Evolutionary conservation across 345 rosid species (phyloP), one percentile per base, ranked within the genome.

Genomic region (Microcos paniculata): DNA sequence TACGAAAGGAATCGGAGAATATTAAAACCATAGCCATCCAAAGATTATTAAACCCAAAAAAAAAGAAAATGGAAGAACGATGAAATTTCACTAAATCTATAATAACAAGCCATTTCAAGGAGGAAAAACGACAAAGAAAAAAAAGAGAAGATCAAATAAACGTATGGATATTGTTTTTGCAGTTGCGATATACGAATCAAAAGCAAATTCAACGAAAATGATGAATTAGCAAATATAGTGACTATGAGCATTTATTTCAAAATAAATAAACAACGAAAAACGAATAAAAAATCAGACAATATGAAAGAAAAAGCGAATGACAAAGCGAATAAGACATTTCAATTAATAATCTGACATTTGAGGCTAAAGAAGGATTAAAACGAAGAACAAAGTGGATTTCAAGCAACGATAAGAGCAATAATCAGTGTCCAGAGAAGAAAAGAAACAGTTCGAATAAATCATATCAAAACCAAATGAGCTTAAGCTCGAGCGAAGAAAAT

Each of bases 401-500:
- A 48, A 69, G 26, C 58, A 11, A 30, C 72, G 49, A 31, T 51
- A 28, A 30, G 58, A 52, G 28, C 10, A 59, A 43, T 19, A 40
- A 23, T 61, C 74, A 1, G 4, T 2, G 24, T 42, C 18, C n/a
- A 38, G 58, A 42, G 33, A 9, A 67, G 63, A 45, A 49, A 21
- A 33, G 19, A 49, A 31, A 30, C 24, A 55, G 21, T 30, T 40
- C 18, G n/a, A 77, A 75, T 21, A 53, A 38, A 67, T 24, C 38
- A 75, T 16, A 51, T 30, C 2, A 14, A 79, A 49, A 24, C 9
- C 59, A 12, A 62, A 21, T 23, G 18, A 24, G 53, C 14, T 72
- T 28, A 73, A n/a, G 49, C 62, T 31, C 13, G 48, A 53, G 28
- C 59, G 12, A 69, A n/a, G 53, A 24, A 78, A 80, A 58, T 6